Base-by-base conservation (phyloP, 108 stramenopile genomes). In the Stephanodiscus minutulus region DNA sequence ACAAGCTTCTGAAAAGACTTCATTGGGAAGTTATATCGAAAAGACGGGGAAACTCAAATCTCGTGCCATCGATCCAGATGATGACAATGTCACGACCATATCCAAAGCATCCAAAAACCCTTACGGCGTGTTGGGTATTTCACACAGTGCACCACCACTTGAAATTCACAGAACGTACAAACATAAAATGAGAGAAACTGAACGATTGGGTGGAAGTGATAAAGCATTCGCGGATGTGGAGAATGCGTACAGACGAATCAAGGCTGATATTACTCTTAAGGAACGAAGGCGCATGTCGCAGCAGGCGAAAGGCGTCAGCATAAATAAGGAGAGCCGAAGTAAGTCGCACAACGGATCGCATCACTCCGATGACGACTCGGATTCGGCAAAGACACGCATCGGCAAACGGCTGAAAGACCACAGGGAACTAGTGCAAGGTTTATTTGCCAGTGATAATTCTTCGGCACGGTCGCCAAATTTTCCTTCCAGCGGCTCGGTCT, bases 81-180 rank as follows among this genome's bases (percentile, higher is more conserved):
- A 61, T 13, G 77, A 79, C 41, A 79, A 79, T 36, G 77, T 72
- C 39, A 79, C 77, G 28, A 79, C 77, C 15, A 72, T 79, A 67
- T 79, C 77, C 29, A 72, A 79, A 67, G 77, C 77, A 28, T 72
- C 70, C 22, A 67, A 47, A 24, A 79, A 79, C 36, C 77, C 77
- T 15, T 79, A 79, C 27, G 53, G 50, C 17, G 57, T 79, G 9
- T 53, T 79, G 21, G 70, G 70, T 17, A 27, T 79, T 25, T 60
- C 70, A 7, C 53, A 59, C 33, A 47, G 49, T 25, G 70, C 70
- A 10, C 39, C 65, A 3, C 60, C 59, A 33, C 63, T 29, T 22
- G 77, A 79, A 43, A 36, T 79, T 29, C 70, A 67, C 28, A 52
- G 57, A 44, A 63, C 64, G 5, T 79, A 79, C 59, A 54, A 67